phyloP scores from a whole-genome alignment of 2,329 filamentous ascomycete species.

The Aspergillus quadricinctus region DNA sequence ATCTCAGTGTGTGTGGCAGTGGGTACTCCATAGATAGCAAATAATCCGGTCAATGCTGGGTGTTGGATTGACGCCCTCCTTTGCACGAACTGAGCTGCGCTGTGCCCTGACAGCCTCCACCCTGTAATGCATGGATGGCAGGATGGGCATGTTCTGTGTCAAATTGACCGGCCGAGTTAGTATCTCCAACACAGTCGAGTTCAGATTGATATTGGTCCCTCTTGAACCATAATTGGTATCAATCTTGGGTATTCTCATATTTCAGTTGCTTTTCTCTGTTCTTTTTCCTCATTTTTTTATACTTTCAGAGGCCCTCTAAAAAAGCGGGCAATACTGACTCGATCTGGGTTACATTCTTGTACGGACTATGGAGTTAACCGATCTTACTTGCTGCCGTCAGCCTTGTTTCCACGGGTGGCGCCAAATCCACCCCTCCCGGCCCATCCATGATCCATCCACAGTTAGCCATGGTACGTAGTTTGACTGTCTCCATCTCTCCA shows the following conservation, averaged over 20 bases:
- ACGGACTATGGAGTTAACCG: constrained; percentile 16
- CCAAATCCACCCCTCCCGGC: constrained; percentile 16
- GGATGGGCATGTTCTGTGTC: constrained; percentile 2
- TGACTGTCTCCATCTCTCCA: not conserved
- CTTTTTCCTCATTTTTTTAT: not conserved
- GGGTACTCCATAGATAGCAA: not conserved
- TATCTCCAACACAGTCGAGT: constrained; percentile 6
- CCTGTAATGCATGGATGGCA: constrained; percentile 10
- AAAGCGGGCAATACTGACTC: constrained; percentile 3
- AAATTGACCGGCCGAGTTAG: not conserved
- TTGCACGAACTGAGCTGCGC: constrained; percentile 1
- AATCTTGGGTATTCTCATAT: not conserved
- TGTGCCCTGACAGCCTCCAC: constrained; percentile 13
- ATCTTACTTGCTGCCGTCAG: constrained; percentile 25
- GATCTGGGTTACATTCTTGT: constrained; percentile 22
- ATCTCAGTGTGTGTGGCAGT: not conserved
- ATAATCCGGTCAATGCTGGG: not conserved
- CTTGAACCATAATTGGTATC: not conserved
- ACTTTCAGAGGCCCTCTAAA: not conserved
- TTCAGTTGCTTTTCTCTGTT: not conserved
- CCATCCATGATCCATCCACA: constrained; percentile 9
- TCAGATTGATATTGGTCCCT: not conserved
- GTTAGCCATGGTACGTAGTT: not conserved
- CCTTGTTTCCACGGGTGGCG: constrained; percentile 21
- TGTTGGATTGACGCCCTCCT: not conserved